Conservation (phyloP, 345 rosid species). For the Microthlaspi erraticum region DNA sequence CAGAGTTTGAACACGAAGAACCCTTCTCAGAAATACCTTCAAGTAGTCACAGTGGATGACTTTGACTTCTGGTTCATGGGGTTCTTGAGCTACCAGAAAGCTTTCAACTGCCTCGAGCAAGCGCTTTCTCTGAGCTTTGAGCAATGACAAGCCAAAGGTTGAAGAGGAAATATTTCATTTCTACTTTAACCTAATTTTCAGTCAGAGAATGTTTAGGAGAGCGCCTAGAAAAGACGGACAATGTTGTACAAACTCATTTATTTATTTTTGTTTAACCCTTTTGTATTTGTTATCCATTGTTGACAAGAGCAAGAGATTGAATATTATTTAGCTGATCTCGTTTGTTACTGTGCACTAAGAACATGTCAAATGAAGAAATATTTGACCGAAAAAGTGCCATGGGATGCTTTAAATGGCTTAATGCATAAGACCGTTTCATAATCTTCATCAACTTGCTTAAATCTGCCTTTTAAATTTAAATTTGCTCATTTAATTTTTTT, state of each 20-base stretch:
- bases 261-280: background rate
- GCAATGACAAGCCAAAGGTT: conserved; percentile 27
- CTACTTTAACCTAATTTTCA: conserved; percentile 34
- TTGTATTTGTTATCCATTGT: conserved; percentile 24
- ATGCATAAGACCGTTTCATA: background rate
- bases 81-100: conserved; percentile 69
- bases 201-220: conserved; percentile 38
- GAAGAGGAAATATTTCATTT: conserved; percentile 38
- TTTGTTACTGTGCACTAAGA: background rate
- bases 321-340: conserved; percentile 13
- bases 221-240: conserved; percentile 23
- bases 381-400: background rate
- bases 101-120: conserved; percentile 62
- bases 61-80: conserved; percentile 98
- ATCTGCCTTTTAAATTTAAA: too few relatives aligned
- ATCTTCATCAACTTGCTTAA: too few relatives aligned
- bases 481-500: too few relatives aligned
- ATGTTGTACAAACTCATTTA: conserved; percentile 38
- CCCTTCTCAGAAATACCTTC: conserved; percentile 74
- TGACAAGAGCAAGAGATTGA: conserved; percentile 16
- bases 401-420: background rate
- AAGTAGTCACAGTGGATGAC: conserved; percentile 65
- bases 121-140: conserved; percentile 46
- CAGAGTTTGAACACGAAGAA: conserved; percentile 59
- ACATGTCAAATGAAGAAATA: background rate